Base-by-base conservation (phyloP, 257 asterid genomes). In the Lithospermum erythrorhizon region DNA sequence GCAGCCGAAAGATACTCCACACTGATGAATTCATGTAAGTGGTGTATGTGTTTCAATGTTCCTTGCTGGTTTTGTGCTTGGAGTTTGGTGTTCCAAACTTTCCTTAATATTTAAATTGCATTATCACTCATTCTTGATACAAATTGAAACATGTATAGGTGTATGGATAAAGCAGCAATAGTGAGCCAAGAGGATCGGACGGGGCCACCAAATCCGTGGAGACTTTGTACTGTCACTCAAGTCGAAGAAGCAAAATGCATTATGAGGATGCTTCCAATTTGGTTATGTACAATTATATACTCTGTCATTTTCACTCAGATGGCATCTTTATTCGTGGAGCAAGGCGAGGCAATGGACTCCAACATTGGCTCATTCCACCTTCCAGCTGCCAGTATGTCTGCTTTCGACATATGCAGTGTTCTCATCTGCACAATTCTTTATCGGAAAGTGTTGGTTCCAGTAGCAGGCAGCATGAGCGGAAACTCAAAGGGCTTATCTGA, bases 1-100 rank as follows among this genome's bases (percentile, higher is more conserved):
- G 90, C 7, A 76, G 82, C 22, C 74, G 90, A 8, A 83, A 83
- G 70, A 41, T 41, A 13, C 49, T 41, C 49, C 49, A 41, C 49
- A 41, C 49, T 13, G 49, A 41, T 14, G 49, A 41, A 41, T 41
- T 41, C 15, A 41, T 13, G 49, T 41, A 41, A 41, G 49, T 41
- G 14, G 45, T 35, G 45, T 35, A 6, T 9, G 45, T 35, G 45
- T 35, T 35, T 9, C 14, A 10, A 7, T 10, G 14, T 35, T 0
- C 45, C 45, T 35, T 7, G 45, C 45, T 35, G 2, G 13, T 35
- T 35, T 41, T 41, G 0, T 11, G 0, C 4, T 41, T 1, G 0
- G 18, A 13, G 18, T 41, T 41, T 41, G 49, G 49, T 11, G 18
- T 35, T 9, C 11, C 47, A 41, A 41, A 41, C 45, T 35, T 3